Evolutionary conservation across 306 rosid genomes (phyloP).

Genomic region (Styphnolobium japonicum): DNA sequence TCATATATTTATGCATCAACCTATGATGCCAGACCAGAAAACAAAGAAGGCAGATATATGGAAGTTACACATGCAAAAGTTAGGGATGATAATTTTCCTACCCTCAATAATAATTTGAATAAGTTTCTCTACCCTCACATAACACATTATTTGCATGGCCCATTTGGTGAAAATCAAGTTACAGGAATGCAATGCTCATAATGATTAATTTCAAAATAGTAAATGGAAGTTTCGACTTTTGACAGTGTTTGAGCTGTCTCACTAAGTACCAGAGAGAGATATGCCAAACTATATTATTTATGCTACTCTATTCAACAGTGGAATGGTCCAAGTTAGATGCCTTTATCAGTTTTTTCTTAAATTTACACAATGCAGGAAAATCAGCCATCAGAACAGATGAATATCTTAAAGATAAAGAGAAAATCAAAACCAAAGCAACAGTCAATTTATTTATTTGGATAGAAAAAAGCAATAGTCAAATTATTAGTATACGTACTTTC

Average conservation of each 20-base stretch:
- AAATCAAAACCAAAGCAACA: neutral
- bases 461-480: constrained; percentile 15
- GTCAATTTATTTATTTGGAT: constrained; percentile 16
- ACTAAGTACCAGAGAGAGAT: neutral
- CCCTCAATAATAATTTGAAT: neutral
- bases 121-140: neutral
- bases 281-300: neutral
- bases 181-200: neutral
- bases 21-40: constrained; percentile 7
- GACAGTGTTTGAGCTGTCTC: neutral
- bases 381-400: neutral
- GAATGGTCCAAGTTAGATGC: neutral
- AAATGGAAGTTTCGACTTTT: neutral
- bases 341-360: neutral
- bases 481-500: constrained; percentile 62
- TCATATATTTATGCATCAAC: neutral
- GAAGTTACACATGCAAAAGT: neutral
- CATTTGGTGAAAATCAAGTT: neutral
- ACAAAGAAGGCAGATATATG: neutral
- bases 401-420: neutral
- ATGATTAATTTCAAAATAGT: neutral
- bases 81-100: neutral
- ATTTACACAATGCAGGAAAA: neutral
- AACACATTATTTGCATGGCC: neutral
- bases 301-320: neutral